phyloP scores from a whole-genome alignment of 2,329 filamentous ascomycete genomes.

The Rutstroemia sydowiana region DNA sequence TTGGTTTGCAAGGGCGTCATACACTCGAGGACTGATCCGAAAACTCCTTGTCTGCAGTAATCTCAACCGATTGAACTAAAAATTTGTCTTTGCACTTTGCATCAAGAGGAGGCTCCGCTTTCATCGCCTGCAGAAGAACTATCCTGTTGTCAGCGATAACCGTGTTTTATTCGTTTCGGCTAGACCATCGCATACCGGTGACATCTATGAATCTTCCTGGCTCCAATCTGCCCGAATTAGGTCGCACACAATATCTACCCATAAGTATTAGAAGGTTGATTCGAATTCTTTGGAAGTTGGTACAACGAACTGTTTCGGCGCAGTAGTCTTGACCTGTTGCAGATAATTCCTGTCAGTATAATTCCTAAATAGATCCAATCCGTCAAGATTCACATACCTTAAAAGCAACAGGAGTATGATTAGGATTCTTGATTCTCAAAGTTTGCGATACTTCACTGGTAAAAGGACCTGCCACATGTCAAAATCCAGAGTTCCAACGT shows the following conservation, averaged over 20 bases:
- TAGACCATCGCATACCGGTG: conserved; percentile 54
- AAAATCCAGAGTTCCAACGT: conserved; percentile 7
- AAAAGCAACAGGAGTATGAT: conserved; percentile 56
- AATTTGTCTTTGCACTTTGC: conserved; percentile 96
- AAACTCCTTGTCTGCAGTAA: conserved; percentile 78
- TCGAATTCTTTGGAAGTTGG: not conserved
- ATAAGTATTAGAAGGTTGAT: not conserved
- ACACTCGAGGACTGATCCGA: conserved; percentile 75
- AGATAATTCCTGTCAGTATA: not conserved
- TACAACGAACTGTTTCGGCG: conserved; percentile 83
- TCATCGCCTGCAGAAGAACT: conserved; percentile 98
- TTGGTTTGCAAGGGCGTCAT: no score
- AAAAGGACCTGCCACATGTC: conserved; percentile 49
- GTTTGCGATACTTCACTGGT: conserved; percentile 58
- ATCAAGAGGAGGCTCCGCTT: conserved; percentile 79
- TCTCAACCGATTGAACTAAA: conserved; percentile 83
- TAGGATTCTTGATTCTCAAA: conserved; percentile 58
- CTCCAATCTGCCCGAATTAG: conserved; percentile 94
- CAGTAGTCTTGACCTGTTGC: conserved; percentile 90
- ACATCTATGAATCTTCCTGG: conserved; percentile 86
- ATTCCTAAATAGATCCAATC: conserved; percentile 14
- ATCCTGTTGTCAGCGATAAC: conserved; percentile 15
- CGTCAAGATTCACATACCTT: conserved; percentile 45
- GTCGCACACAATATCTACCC: conserved; percentile 87
- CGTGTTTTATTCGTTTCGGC: not conserved